Evolutionary conservation across 1,139 yeast genomes (phyloP), one percentile per base, ranked within the genome.

Genomic region (Candida sanyaensis): DNA sequence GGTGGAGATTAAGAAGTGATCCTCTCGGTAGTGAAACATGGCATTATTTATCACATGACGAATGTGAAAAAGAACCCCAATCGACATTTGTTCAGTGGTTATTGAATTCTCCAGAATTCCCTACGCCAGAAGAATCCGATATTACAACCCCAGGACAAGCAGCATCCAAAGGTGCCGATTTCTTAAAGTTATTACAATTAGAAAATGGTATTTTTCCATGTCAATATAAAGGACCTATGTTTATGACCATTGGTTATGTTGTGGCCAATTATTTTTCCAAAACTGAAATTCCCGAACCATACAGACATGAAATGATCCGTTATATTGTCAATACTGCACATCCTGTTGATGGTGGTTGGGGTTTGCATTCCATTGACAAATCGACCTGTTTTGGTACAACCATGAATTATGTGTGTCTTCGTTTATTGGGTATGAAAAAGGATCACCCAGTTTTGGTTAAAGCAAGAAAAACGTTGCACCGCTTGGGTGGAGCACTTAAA

Each of bases 301-400:
- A 79, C 55, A 71, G 75, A 53, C 66, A 71, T 9, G 99, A 95
- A 64, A 71, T 95, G 64, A 82, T 87, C 36, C 76, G 98, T 48
- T 93, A 91, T 61, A 69, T 93, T 23, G 90, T 90, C 17, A 95
- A 95, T 62, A 80, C 89, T 0, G 86, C 98, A 0, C 97, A 93
- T 63, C 98, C 97, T 0, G 96, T 91, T 0, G 99, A 95, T 66
- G 99, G 99, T n/a, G 99, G 99, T 1, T 95, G 99, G 99, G 99
- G 98, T 0, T 75, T 95, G 44, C 98, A 93, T 62, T 81, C 91
- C 3, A 84, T 82, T 43, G 99, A 93, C 62, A 93, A 92, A 63
- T 86, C 96, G 6, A 95, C 99, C 0, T 95, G 95, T 56, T 92
- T 91, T 64, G 99, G 99, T 5, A 95, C 99, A 1, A 77, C 91